Conservation (phyloP, 768 basidiomycete genomes). For the Agrocybe chaxingu region DNA sequence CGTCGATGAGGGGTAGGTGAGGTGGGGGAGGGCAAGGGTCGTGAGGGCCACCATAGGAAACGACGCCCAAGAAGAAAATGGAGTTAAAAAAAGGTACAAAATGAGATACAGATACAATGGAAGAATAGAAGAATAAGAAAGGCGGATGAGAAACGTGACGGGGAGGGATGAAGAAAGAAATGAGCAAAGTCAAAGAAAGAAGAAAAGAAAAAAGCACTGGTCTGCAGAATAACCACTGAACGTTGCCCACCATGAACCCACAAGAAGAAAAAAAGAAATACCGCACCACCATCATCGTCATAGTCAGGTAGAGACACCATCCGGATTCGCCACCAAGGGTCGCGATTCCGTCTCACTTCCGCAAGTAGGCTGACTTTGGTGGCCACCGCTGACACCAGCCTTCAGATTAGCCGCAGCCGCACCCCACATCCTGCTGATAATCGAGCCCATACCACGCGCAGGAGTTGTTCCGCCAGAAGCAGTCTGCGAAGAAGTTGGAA, state of each 20-base stretch:
- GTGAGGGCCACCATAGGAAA: too few relatives aligned
- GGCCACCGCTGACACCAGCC: conserved; percentile 14
- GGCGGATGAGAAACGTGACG: background rate
- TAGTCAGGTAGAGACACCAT: background rate
- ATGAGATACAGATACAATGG: conserved; percentile 1
- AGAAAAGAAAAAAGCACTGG: conserved; percentile 1
- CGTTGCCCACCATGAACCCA: background rate
- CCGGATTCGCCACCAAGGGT: conserved; percentile 7
- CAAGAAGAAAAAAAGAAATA: background rate
- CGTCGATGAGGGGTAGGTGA: too few relatives aligned
- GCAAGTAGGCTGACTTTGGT: conserved; percentile 13
- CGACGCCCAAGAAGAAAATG: conserved; percentile 1
- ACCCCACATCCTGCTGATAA: conserved; percentile 76
- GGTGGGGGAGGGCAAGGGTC: too few relatives aligned
- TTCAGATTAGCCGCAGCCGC: conserved; percentile 39
- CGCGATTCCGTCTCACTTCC: conserved; percentile 8
- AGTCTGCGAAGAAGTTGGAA: conserved; percentile 1
- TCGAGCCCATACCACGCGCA: conserved; percentile 36
- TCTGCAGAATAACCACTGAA: background rate
- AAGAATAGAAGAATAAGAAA: background rate
- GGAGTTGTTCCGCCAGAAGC: conserved; percentile 5
- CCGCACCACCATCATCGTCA: background rate
- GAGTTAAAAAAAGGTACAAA: conserved; percentile 1
- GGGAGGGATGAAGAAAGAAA: background rate
- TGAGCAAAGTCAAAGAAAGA: background rate